phyloP scores from a whole-genome alignment of 192 early-diverging fungal species.

The Oehlia diaphana region DNA sequence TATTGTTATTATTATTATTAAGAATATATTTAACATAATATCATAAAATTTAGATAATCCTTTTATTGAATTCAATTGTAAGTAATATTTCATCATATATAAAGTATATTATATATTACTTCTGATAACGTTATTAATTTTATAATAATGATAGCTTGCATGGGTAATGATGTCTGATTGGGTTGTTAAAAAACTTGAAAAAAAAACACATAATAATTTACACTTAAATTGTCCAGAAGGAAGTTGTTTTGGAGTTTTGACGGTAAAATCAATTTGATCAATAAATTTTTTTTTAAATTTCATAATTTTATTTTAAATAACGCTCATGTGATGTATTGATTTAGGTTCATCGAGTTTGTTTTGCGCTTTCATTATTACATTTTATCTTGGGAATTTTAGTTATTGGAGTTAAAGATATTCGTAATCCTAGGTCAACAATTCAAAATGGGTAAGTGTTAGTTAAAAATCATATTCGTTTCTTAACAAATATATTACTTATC shows the following conservation, averaged over 20 bases:
- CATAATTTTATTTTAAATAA: neutral
- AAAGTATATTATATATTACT: neutral
- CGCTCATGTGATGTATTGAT: neutral
- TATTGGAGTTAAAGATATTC: constrained; percentile 71
- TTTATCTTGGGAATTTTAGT: constrained; percentile 60
- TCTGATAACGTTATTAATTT: neutral
- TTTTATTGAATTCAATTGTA: constrained; percentile 46
- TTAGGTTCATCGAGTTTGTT: constrained; percentile 77
- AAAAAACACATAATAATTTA: constrained; percentile 80
- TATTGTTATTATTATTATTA: too few species aligned
- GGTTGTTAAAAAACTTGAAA: constrained; percentile 79
- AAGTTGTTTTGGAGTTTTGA: constrained; percentile 87
- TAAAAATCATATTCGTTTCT: neutral
- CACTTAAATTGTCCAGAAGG: constrained; percentile 81
- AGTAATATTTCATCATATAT: constrained; percentile 22
- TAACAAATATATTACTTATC: neutral
- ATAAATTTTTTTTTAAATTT: neutral
- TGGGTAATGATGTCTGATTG: constrained; percentile 87
- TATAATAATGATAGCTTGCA: constrained; percentile 53
- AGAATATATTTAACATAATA: neutral
- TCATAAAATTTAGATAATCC: constrained; percentile 36
- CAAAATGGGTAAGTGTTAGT: constrained; percentile 79
- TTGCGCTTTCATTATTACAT: constrained; percentile 77
- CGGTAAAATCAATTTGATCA: constrained; percentile 40
- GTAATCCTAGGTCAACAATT: constrained; percentile 73